A percentile compares a stretch with the other conserved stretches of the same genome.
phyloP scores from a whole-genome alignment of 495 filamentous ascomycete genomes.

The Daldinia bambusicola region DNA sequence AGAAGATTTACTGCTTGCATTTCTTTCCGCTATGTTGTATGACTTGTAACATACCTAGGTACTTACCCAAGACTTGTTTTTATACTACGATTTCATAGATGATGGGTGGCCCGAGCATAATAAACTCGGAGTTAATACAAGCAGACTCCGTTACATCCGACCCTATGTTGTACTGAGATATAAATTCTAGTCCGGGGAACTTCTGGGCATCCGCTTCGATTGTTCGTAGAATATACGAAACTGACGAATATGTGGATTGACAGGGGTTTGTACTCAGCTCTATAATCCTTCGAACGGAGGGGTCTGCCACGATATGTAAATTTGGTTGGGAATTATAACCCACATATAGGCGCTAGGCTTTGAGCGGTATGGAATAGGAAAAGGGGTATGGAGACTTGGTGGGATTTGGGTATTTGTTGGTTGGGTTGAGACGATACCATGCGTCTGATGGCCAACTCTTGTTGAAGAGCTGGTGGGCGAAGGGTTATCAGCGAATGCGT shows the following conservation, averaged over 20 bases:
- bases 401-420: background rate
- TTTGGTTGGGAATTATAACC: background rate
- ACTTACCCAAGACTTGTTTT: too few species aligned
- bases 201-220: too few species aligned
- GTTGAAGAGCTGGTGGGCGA: background rate
- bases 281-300: background rate
- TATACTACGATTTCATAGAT: too few species aligned
- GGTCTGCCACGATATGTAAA: background rate
- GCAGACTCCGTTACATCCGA: too few species aligned
- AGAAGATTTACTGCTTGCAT: slow-evolving; percentile 1
- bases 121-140: too few species aligned
- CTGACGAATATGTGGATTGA: background rate
- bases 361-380: background rate
- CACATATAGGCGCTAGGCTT: background rate
- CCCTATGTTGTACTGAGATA: too few species aligned
- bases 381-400: background rate
- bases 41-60: too few species aligned
- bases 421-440: background rate
- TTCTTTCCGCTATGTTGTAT: background rate
- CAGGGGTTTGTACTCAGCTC: background rate
- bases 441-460: background rate
- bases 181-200: too few species aligned
- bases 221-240: background rate
- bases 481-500: background rate
- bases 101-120: too few species aligned